phyloP scores from a whole-genome alignment of 2,329 filamentous ascomycete genomes.

The Talaromyces sp. region DNA sequence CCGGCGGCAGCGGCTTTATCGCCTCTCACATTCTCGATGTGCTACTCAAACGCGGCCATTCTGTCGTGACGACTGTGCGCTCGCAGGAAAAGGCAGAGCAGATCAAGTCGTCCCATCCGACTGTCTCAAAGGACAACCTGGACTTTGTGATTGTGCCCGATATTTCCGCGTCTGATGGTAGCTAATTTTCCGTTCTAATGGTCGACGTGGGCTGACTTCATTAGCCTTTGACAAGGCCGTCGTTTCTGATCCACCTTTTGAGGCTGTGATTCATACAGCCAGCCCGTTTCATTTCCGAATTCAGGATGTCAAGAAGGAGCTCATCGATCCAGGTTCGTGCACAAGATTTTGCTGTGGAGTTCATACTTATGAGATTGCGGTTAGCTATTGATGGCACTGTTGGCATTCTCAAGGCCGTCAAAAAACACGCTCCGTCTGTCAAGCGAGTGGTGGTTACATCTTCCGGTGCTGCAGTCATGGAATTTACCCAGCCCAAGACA shows the following conservation, averaged over 20 bases:
- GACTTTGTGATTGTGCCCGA: slow-evolving; percentile 65
- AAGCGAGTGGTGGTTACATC: slow-evolving; percentile 67
- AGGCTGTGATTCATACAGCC: slow-evolving; percentile 68
- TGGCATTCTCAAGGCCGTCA: slow-evolving; percentile 56
- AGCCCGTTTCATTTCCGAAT: slow-evolving; percentile 69
- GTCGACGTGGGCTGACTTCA: background rate
- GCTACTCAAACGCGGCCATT: slow-evolving; percentile 41
- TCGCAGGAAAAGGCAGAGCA: slow-evolving; percentile 56
- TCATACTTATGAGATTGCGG: background rate
- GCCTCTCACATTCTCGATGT: slow-evolving; percentile 57
- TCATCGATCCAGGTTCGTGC: slow-evolving; percentile 21
- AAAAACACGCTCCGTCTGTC: slow-evolving; percentile 58
- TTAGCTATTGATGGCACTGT: slow-evolving; percentile 57
- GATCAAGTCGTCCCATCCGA: slow-evolving; percentile 50
- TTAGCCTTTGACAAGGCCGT: slow-evolving; percentile 64
- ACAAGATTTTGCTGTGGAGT: background rate
- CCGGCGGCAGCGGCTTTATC: slow-evolving; percentile 58
- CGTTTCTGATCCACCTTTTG: slow-evolving; percentile 58
- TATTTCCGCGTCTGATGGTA: slow-evolving; percentile 49
- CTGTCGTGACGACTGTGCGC: slow-evolving; percentile 58
- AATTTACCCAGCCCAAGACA: slow-evolving; percentile 11
- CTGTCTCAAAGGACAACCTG: slow-evolving; percentile 49
- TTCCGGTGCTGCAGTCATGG: slow-evolving; percentile 57
- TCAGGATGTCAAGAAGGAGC: slow-evolving; percentile 20
- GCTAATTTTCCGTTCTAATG: background rate